Conservation (phyloP, 345 rosid genomes). For the Barbarea vulgaris region DNA sequence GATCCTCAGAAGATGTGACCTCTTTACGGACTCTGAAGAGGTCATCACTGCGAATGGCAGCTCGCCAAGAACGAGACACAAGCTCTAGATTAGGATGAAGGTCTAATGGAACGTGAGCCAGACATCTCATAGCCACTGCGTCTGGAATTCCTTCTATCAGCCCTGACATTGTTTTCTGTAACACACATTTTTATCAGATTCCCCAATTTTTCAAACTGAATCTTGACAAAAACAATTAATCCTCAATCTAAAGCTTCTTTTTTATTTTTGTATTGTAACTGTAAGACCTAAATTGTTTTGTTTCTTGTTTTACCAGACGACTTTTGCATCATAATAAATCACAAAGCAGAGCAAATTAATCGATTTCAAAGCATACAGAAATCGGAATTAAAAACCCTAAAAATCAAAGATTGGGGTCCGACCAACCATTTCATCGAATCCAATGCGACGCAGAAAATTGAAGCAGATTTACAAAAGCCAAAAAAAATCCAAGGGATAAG, state of each 20-base stretch:
- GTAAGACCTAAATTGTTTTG: no score
- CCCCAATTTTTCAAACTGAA: no score
- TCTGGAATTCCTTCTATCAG: conserved; percentile 93
- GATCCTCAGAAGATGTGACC: conserved; percentile 66
- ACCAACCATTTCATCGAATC: background rate
- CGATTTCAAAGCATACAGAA: background rate
- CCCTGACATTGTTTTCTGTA: conserved; percentile 60
- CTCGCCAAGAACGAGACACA: conserved; percentile 95
- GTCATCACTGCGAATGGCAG: conserved; percentile 72
- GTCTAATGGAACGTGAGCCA: conserved; percentile 83
- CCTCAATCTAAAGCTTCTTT: no score
- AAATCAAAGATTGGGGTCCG: background rate
- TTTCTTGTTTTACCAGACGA: no score
- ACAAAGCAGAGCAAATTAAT: background rate
- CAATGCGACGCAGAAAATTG: background rate
- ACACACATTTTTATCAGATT: conserved; percentile 4
- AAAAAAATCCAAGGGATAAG: background rate
- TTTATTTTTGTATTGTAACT: no score
- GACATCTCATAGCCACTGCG: conserved; percentile 87
- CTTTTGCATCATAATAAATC: background rate
- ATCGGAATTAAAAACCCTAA: background rate
- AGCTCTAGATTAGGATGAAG: conserved; percentile 77
- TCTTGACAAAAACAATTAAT: no score
- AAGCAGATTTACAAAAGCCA: background rate
- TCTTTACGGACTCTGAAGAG: conserved; percentile 77